These are phyloP conservation scores for Aspergillus brunneoviolaceus DNA, from an alignment of 2,329 filamentous ascomycete species.

Conservation along the genomic window DNA sequence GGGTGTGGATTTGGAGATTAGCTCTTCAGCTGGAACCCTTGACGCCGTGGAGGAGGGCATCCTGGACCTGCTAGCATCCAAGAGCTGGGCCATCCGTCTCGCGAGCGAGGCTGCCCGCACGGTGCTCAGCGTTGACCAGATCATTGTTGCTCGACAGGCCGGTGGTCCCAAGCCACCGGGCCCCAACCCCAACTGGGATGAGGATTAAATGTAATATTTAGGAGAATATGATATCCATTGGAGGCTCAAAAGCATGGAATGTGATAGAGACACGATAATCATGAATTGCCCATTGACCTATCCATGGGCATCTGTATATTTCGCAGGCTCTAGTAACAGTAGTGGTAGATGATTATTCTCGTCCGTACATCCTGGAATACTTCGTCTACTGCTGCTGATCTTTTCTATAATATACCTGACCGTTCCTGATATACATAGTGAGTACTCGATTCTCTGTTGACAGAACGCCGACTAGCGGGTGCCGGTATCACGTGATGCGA, in stretches of 20 bases:
- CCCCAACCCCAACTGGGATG: conserved; percentile 79
- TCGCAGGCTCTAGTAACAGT: not conserved
- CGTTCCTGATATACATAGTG: not conserved
- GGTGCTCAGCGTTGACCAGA: conserved; percentile 94
- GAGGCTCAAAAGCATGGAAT: conserved; percentile 13
- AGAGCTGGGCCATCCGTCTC: conserved; percentile 95
- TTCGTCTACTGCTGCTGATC: not conserved
- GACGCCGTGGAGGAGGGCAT: conserved; percentile 88
- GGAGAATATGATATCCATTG: conserved; percentile 6
- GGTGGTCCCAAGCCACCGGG: conserved; percentile 96
- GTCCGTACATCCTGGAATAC: not conserved
- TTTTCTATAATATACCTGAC: not conserved
- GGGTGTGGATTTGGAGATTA: conserved; percentile 93
- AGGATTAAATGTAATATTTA: conserved; percentile 50
- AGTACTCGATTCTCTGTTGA: not conserved
- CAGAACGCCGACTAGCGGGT: not conserved
- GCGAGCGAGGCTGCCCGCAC: conserved; percentile 94
- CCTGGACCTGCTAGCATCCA: conserved; percentile 84
- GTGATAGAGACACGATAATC: conserved; percentile 34
- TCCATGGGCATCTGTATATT: conserved; percentile 3
- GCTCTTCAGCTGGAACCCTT: conserved; percentile 74
- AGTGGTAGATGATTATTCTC: conserved; percentile 6
- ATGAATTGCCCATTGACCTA: conserved; percentile 26
- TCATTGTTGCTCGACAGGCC: conserved; percentile 96
- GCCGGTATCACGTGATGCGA: conserved; percentile 27